These are phyloP conservation scores for Dalbergia cultrata DNA, from an alignment of 306 rosid species.

Conservation along the genomic window DNA sequence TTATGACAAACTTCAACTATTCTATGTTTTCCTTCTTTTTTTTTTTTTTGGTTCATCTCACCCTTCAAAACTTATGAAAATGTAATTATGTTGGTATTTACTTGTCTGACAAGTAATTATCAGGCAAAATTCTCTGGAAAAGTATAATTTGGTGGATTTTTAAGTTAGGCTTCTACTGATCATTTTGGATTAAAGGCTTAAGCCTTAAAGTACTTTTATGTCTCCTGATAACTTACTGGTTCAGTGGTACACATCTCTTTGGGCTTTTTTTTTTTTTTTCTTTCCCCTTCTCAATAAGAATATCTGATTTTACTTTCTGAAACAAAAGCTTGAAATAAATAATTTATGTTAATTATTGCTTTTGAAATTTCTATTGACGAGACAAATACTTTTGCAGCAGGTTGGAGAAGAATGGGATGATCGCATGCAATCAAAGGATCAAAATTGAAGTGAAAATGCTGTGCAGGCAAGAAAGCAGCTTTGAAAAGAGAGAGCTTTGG, in stretches of 20 bases:
- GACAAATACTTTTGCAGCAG: no score
- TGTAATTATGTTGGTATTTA: conserved; percentile 1
- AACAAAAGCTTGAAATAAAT: no score
- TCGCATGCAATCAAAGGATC: no score
- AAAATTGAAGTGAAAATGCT: no score
- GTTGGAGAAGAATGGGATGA: no score
- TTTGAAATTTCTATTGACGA: no score
- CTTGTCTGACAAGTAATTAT: neutral
- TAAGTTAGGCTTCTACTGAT: neutral
- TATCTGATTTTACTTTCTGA: neutral
- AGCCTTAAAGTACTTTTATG: neutral
- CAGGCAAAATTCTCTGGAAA: neutral
- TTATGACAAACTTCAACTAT: neutral
- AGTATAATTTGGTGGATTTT: conserved; percentile 4
- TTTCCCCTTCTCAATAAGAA: neutral
- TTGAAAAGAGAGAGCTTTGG: no score
- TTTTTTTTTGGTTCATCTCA: neutral
- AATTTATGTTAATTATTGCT: no score
- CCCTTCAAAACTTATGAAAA: neutral
- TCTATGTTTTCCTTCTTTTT: neutral
- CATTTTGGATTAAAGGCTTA: neutral
- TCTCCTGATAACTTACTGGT: neutral
- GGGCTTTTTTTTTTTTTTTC: neutral
- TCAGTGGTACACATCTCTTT: neutral
- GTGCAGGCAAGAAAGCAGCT: no score